Percentiles rank a stretch among this genome's conserved stretches.
phyloP scores from a whole-genome alignment of 768 basidiomycete genomes.

The Naematelia encephala region DNA sequence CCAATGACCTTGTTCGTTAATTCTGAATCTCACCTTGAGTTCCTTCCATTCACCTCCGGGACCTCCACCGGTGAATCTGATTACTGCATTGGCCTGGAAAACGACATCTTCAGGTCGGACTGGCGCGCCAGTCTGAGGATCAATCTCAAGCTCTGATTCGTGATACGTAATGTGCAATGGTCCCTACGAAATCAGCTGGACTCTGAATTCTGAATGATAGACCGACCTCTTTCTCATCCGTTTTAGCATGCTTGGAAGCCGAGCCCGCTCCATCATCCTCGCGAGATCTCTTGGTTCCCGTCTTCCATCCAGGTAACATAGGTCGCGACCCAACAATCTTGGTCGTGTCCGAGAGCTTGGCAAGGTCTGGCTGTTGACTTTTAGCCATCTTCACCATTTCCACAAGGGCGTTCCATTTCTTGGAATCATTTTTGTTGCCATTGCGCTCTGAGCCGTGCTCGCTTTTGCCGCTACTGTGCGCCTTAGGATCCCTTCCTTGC shows the following conservation, averaged over 20 bases:
- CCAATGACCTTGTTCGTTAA: background rate
- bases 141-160: slow-evolving; percentile 39
- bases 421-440: background rate
- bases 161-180: slow-evolving; percentile 45
- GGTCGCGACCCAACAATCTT: slow-evolving; percentile 29
- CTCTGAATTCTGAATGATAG: background rate
- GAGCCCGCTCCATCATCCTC: slow-evolving; percentile 38
- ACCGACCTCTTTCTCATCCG: slow-evolving; percentile 17
- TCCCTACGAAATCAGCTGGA: slow-evolving; percentile 11
- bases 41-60: slow-evolving; percentile 50
- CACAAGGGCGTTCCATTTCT: slow-evolving; percentile 50
- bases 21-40: slow-evolving; percentile 47
- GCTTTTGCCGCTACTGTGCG: slow-evolving; percentile 14
- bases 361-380: slow-evolving; percentile 30
- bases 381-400: slow-evolving; percentile 46
- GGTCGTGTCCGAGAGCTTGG: slow-evolving; percentile 29
- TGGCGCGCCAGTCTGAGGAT: slow-evolving; percentile 37
- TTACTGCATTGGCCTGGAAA: slow-evolving; percentile 38
- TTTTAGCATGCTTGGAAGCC: slow-evolving; percentile 22
- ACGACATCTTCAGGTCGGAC: slow-evolving; percentile 37
- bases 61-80: slow-evolving; percentile 47
- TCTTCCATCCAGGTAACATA: slow-evolving; percentile 15
- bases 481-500: slow-evolving; percentile 60
- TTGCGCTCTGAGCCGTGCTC: background rate
- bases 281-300: slow-evolving; percentile 24